These are phyloP conservation scores for Yamadazyma paraphyllophila DNA, from an alignment of 805 yeast species.

Conservation along the genomic window DNA sequence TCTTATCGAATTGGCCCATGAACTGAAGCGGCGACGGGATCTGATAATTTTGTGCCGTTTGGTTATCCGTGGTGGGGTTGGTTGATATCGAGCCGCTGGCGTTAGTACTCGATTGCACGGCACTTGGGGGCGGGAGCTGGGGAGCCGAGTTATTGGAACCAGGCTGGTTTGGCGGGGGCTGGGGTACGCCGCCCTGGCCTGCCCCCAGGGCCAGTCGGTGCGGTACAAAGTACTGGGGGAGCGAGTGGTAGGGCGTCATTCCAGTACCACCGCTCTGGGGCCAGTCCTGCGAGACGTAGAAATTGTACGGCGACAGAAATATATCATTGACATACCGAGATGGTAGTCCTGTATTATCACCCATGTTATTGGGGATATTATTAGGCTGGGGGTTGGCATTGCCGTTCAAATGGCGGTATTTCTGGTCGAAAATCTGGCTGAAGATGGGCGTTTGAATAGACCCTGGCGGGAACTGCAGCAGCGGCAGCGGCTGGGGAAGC, in stretches of 20 bases:
- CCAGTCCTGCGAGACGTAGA: slow-evolving; percentile 57
- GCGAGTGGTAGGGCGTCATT: slow-evolving; percentile 35
- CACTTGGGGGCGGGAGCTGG: slow-evolving; percentile 6
- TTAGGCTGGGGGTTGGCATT: neutral
- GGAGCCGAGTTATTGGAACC: neutral
- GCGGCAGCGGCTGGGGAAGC: slow-evolving; percentile 24
- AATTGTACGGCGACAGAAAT: slow-evolving; percentile 79
- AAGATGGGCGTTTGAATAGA: slow-evolving; percentile 33
- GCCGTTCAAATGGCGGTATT: slow-evolving; percentile 5
- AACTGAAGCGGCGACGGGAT: slow-evolving; percentile 24
- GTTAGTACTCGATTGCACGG: neutral
- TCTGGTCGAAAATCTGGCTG: slow-evolving; percentile 26
- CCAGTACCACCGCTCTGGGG: slow-evolving; percentile 29
- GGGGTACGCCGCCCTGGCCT: neutral
- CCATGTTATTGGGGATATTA: slow-evolving; percentile 2
- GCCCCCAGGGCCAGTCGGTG: neutral
- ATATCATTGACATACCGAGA: slow-evolving; percentile 68
- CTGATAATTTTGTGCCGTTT: slow-evolving; percentile 5
- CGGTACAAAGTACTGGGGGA: slow-evolving; percentile 32
- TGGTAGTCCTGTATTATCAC: slow-evolving; percentile 48
- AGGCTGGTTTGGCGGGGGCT: neutral
- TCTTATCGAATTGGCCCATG: slow-evolving; percentile 31
- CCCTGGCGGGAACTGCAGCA: slow-evolving; percentile 21
- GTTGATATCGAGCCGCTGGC: neutral
- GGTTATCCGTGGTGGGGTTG: neutral